Conservation (phyloP, 163 green algal genomes). For the Botryococcus braunii region DNA sequence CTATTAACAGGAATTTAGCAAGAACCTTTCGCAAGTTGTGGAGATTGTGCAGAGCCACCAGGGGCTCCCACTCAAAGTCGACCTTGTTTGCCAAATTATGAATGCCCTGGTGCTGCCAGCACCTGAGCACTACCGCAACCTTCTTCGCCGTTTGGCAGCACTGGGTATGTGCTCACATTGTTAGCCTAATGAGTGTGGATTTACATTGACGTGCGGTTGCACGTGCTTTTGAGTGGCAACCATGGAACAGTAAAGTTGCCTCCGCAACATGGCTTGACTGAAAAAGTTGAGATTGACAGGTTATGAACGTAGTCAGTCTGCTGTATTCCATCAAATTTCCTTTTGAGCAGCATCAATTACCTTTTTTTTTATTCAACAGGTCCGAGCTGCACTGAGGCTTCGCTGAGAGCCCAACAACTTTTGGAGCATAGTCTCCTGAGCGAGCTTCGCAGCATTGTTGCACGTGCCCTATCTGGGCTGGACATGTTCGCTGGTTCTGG, state of each 20-base stretch:
- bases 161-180: slow-evolving; percentile 38
- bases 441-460: slow-evolving; percentile 75
- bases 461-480: slow-evolving; percentile 67
- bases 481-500: slow-evolving; percentile 67
- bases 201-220: too few relatives aligned
- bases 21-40: slow-evolving; percentile 42
- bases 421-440: slow-evolving; percentile 79
- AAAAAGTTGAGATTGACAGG: too few relatives aligned
- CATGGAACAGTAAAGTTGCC: too few relatives aligned
- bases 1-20: slow-evolving; percentile 32
- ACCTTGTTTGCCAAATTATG: slow-evolving; percentile 65
- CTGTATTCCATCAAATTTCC: too few relatives aligned
- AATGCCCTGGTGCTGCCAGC: slow-evolving; percentile 58
- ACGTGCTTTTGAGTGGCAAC: too few relatives aligned
- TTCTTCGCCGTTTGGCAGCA: slow-evolving; percentile 65
- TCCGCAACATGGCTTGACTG: too few relatives aligned
- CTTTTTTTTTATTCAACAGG: too few relatives aligned
- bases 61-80: slow-evolving; percentile 47
- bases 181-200: too few relatives aligned
- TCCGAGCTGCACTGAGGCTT: slow-evolving; percentile 24
- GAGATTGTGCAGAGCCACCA: slow-evolving; percentile 75
- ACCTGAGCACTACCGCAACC: slow-evolving; percentile 61
- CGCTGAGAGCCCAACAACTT: slow-evolving; percentile 40
- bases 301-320: too few relatives aligned
- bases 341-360: too few relatives aligned